phyloP scores from a whole-genome alignment of 169 alveolate genomes.

The Neospora caninum region DNA sequence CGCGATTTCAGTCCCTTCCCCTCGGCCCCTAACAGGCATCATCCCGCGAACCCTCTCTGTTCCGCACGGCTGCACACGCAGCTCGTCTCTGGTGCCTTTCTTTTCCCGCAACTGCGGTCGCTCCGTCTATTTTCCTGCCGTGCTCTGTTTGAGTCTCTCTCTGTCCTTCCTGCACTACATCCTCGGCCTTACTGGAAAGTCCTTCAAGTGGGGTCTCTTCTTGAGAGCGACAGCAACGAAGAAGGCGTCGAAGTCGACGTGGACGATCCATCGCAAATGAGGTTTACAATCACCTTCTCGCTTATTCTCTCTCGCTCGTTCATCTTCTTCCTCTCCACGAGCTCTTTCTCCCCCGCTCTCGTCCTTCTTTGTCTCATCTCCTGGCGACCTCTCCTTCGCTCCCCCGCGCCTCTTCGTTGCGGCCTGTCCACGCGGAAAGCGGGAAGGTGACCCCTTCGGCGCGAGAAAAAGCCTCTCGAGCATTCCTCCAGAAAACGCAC shows the following conservation, averaged over 20 bases:
- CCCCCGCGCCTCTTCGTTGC: no score
- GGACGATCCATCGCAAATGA: conserved; percentile 43
- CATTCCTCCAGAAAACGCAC: not conserved
- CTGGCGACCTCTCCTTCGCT: not conserved
- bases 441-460: not conserved
- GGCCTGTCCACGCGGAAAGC: no score
- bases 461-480: not conserved
- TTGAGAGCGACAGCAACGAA: conserved; percentile 67
- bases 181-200: conserved; percentile 47
- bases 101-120: no score
- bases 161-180: no score
- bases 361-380: not conserved
- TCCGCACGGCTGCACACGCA: no score
- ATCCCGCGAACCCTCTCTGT: no score
- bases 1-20: no score
- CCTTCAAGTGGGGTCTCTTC: conserved; percentile 44
- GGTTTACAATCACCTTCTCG: not conserved
- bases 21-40: no score
- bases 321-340: not conserved
- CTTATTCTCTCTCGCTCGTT: not conserved
- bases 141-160: no score
- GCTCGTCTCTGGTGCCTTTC: no score
- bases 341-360: not conserved
- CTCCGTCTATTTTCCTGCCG: no score
- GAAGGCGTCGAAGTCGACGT: conserved; percentile 68